These are phyloP conservation scores for Petunia axillaris DNA, from an alignment of 257 asterid species.

Conservation along the genomic window DNA sequence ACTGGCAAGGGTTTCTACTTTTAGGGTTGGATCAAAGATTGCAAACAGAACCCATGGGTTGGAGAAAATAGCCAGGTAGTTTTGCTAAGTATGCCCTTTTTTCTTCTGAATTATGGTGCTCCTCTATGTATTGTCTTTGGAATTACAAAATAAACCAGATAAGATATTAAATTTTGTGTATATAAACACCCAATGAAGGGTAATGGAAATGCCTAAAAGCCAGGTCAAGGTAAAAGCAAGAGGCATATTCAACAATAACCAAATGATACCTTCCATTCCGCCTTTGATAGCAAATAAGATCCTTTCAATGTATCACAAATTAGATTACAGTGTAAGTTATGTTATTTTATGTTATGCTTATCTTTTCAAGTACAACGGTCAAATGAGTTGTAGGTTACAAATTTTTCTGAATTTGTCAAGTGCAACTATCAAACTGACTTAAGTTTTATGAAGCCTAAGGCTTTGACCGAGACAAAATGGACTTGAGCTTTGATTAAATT, in stretches of 20 bases:
- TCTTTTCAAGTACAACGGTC: constrained; percentile 1
- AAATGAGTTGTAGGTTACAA: not conserved
- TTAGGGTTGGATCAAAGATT: constrained; percentile 60
- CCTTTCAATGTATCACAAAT: not conserved
- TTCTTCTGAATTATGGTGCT: not conserved
- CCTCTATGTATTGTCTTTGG: constrained; percentile 12
- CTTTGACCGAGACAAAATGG: constrained; percentile 9
- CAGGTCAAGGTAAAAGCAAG: constrained; percentile 10
- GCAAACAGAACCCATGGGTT: constrained; percentile 37
- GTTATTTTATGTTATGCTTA: not conserved
- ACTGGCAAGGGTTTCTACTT: constrained; percentile 15
- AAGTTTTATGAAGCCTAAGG: constrained; percentile 16
- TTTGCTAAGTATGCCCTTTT: constrained; percentile 16
- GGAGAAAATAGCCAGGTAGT: constrained; percentile 51
- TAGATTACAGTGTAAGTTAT: constrained; percentile 12
- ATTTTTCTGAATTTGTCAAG: not conserved
- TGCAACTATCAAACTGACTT: not conserved
- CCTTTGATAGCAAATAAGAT: constrained; percentile 10
- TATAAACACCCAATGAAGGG: not conserved
- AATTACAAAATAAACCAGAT: not conserved
- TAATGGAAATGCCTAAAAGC: not conserved
- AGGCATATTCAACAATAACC: not conserved
- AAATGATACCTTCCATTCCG: constrained; percentile 6
- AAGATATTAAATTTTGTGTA: not conserved
- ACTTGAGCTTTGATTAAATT: not conserved